Evolutionary conservation across 2,329 filamentous ascomycete genomes (phyloP).

Genomic region (Calycina herbarum): DNA sequence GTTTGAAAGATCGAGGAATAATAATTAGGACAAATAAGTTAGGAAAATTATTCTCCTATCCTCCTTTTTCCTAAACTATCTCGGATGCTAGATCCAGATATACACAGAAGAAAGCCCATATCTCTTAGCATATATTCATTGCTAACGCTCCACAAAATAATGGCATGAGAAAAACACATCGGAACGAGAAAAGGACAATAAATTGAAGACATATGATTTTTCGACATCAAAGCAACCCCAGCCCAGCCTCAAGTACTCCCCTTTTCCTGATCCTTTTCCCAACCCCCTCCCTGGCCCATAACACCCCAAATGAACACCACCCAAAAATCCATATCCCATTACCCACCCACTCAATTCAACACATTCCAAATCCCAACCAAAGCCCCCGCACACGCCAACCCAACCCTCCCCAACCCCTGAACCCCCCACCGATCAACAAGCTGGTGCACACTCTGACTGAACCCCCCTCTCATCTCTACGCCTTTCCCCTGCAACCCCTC

Average conservation of each 20-base stretch:
- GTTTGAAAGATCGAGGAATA: too few relatives aligned
- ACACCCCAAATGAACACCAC: background rate
- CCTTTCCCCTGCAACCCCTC: background rate
- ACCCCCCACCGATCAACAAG: conserved; percentile 10
- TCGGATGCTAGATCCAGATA: too few relatives aligned
- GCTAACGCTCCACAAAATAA: too few relatives aligned
- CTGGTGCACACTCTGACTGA: conserved; percentile 3
- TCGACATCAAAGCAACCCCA: background rate
- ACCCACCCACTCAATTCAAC: conserved; percentile 2
- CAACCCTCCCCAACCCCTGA: background rate
- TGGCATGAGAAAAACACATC: background rate
- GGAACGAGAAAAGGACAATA: background rate
- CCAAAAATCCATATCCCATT: background rate
- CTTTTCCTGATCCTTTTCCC: background rate
- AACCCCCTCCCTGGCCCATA: background rate
- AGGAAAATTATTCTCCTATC: too few relatives aligned
- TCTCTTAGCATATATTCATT: too few relatives aligned
- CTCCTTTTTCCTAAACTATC: too few relatives aligned
- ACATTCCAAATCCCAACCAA: conserved; percentile 6
- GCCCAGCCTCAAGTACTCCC: background rate
- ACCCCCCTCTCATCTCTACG: background rate
- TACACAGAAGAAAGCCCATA: too few relatives aligned
- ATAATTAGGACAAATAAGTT: too few relatives aligned
- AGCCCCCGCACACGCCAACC: background rate
- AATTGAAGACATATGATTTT: background rate